phyloP scores from a whole-genome alignment of 305 asterid species.

The Fraxinus latifolia region DNA sequence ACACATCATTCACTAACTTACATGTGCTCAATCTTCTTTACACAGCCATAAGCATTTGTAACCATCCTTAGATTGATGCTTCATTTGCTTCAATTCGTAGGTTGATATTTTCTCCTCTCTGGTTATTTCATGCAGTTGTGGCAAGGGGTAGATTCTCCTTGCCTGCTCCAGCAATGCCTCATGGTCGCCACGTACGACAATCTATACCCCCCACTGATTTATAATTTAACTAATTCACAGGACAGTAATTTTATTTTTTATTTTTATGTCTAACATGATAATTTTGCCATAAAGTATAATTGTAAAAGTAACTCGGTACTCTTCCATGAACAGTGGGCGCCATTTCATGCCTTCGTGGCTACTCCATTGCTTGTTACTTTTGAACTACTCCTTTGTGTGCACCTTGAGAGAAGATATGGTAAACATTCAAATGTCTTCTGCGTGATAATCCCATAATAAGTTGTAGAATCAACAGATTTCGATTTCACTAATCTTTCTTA shows the following conservation, averaged over 20 bases:
- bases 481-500: slow-evolving; percentile 1
- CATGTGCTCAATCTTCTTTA: not conserved
- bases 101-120: slow-evolving; percentile 73
- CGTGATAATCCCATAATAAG: slow-evolving; percentile 1
- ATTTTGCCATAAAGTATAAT: slow-evolving; percentile 19
- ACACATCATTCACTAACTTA: not conserved
- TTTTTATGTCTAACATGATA: not conserved
- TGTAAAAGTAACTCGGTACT: slow-evolving; percentile 20
- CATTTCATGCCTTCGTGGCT: slow-evolving; percentile 83
- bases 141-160: slow-evolving; percentile 97
- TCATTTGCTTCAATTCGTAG: slow-evolving; percentile 37
- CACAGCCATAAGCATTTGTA: slow-evolving; percentile 1
- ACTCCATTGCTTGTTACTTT: slow-evolving; percentile 86
- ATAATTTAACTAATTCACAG: not conserved
- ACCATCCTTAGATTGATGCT: slow-evolving; percentile 6
- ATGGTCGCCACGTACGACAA: slow-evolving; percentile 75
- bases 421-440: slow-evolving; percentile 27
- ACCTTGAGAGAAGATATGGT: slow-evolving; percentile 67
- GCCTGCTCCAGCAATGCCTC: slow-evolving; percentile 97
- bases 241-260: not conserved
- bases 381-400: slow-evolving; percentile 84
- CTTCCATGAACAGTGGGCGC: slow-evolving; percentile 83
- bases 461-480: not conserved
- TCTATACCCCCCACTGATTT: slow-evolving; percentile 2
- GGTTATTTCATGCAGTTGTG: slow-evolving; percentile 90